phyloP scores from a whole-genome alignment of 495 filamentous ascomycete species.

The Aspergillus bertholletiae region DNA sequence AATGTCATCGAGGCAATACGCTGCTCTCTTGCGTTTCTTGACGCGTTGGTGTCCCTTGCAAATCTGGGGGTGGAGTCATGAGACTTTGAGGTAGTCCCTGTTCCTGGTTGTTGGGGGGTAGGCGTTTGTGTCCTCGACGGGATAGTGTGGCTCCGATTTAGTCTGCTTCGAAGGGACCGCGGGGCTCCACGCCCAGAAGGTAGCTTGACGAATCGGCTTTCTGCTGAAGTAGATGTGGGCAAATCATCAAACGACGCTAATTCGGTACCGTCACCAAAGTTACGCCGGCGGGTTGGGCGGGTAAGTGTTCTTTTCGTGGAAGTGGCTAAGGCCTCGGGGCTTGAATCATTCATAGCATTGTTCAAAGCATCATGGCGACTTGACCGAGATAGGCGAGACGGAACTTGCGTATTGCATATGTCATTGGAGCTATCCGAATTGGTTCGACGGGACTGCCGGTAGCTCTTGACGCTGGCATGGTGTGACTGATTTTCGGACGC shows the following conservation, averaged over 20 bases:
- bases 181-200: slow-evolving; percentile 70
- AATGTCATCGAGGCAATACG: slow-evolving; percentile 54
- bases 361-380: slow-evolving; percentile 44
- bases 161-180: slow-evolving; percentile 56
- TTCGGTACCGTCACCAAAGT: slow-evolving; percentile 91
- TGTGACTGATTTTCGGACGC: slow-evolving; percentile 72
- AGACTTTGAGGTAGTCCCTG: slow-evolving; percentile 43
- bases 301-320: slow-evolving; percentile 64
- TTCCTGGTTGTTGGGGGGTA: slow-evolving; percentile 51
- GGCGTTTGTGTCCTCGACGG: slow-evolving; percentile 44
- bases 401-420: slow-evolving; percentile 37
- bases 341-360: slow-evolving; percentile 32
- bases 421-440: slow-evolving; percentile 65
- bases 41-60: slow-evolving; percentile 87
- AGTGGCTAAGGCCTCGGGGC: slow-evolving; percentile 44
- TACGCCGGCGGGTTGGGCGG: slow-evolving; percentile 66
- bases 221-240: slow-evolving; percentile 78
- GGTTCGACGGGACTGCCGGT: slow-evolving; percentile 67
- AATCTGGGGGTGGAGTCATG: slow-evolving; percentile 69
- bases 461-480: slow-evolving; percentile 67
- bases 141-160: slow-evolving; percentile 51
- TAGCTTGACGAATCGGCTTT: slow-evolving; percentile 78
- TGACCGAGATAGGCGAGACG: slow-evolving; percentile 48
- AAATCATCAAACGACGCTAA: slow-evolving; percentile 92
- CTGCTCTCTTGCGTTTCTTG: slow-evolving; percentile 85